Evolutionary conservation across 495 filamentous ascomycete genomes (phyloP), one percentile per base, ranked within the genome.

Genomic region (Eremomyces bilateralis): DNA sequence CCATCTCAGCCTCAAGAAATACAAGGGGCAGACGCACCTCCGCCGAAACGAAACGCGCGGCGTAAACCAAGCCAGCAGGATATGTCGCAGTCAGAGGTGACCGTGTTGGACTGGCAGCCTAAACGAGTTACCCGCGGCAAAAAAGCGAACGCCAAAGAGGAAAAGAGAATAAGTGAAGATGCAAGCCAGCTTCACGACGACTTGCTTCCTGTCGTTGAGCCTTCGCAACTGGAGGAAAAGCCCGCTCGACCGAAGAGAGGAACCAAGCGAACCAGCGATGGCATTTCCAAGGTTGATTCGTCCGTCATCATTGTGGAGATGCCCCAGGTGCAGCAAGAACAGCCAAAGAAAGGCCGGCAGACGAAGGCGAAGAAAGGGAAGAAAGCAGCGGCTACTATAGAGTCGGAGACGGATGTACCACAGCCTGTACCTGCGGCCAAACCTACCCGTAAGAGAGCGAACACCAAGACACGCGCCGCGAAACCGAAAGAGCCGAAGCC

Each of bases 261-360:
- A 10, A 40, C 35, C 1, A 48, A 48, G 33, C 31, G 45, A 4
- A 45, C 38, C 15, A 48, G 45, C 34, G 43, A 48, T 36, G 39
- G 42, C 11, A 20, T 36, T 8, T 16, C 13, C 13, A 42, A 42
- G 31, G 15, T 31, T n/a, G 35, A 38, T n/a, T 33, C 35, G n/a
- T 40, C 35, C 13, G 18, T 38, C 18, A 25, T 29, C 4, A 29
- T 42, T 6, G n/a, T 39, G 20, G 40, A 39, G 15, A 30, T 24
- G 4, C 20, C 33, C 4, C 30, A 8, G 8, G 30, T 8, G 8
- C 30, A 32, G 6, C 24, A 8, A 13, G 24, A 27, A 13, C 13
- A 27, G 6, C 24, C 13, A 13, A 8, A 13, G 24, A 27, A n/a
- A n/a, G n/a, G n/a, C n/a, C n/a, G 24, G 8, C 24, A 6, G 6